phyloP scores from a whole-genome alignment of 768 basidiomycete species.

The Suillus placidus region DNA sequence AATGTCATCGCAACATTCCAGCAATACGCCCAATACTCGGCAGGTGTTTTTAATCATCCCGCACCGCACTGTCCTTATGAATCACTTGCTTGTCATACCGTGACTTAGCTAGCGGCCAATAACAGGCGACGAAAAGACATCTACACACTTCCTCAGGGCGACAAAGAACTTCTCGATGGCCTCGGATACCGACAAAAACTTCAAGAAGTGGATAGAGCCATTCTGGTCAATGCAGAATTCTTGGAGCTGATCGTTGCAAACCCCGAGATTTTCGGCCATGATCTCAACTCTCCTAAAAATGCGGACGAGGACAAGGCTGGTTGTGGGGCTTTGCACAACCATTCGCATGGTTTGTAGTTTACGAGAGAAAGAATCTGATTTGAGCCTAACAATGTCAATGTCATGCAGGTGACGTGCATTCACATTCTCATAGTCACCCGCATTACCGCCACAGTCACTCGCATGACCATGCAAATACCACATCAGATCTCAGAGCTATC shows the following conservation, averaged over 20 bases:
- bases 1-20: constrained; percentile 77
- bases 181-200: constrained; percentile 83
- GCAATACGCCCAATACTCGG: constrained; percentile 73
- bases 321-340: neutral
- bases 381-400: constrained; percentile 4
- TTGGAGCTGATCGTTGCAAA: constrained; percentile 71
- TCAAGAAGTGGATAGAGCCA: constrained; percentile 77
- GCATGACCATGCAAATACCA: constrained; percentile 19
- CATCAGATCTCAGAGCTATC: constrained; percentile 15
- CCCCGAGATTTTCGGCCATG: constrained; percentile 80
- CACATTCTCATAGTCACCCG: constrained; percentile 39
- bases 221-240: constrained; percentile 79
- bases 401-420: constrained; percentile 26
- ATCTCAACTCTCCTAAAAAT: constrained; percentile 23
- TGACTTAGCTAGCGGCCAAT: constrained; percentile 59
- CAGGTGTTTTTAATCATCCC: constrained; percentile 41
- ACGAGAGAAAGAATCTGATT: constrained; percentile 9
- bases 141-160: constrained; percentile 65
- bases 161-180: constrained; percentile 66
- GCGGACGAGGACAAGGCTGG: constrained; percentile 28
- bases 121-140: constrained; percentile 77
- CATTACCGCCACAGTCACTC: constrained; percentile 38
- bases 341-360: constrained; percentile 11
- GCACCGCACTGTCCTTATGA: constrained; percentile 10
- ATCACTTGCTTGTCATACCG: neutral